Evolutionary conservation across 2,329 filamentous ascomycete genomes (phyloP), one percentile per base, ranked within the genome.

Genomic region (Diatrype stigma): DNA sequence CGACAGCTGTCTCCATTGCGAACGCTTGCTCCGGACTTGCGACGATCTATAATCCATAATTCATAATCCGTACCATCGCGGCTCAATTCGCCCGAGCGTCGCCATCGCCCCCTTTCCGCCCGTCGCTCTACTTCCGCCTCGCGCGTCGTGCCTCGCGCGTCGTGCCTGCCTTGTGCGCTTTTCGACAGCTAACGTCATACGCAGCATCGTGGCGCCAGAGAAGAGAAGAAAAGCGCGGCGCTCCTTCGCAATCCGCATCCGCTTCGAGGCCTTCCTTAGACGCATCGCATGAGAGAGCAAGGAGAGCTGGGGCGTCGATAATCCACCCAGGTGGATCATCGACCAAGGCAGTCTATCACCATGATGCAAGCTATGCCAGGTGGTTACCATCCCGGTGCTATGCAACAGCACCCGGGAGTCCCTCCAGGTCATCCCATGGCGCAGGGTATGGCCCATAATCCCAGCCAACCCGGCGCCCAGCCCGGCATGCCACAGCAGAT

Each of bases 331-430:
- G 79, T 82, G 80, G 78, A 76, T 78, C 74, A 66, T 76, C 76
- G 78, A 73, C 73, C 14, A 22, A n/a, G 22, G 22, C 47, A 44
- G 55, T 38, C 50, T 56, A 51, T 47, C 63, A 67, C 74, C 65
- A 89, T 87, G 85, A 90, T 90, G 86, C 80, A 85, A 56, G 84
- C 80, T 70, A 81, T 86, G 72, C 80, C 80, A 61, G 76, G 80
- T 64, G 70, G 74, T 64, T 84, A 85, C 69, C 85, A 89, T 73
- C 84, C 85, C 58, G 82, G 76, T 66, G 40, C 11, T 28, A 87
- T 90, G 82, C 86, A 78, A 54, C 77, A 84, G 62, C 85, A 88
- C 67, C 85, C 86, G 56, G 85, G 84, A 59, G 82, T 87, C 58
- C 79, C 81, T 57, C 76, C 80, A 37, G 82, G 82, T 32, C 85